These are phyloP conservation scores for Globisporangium iwayamae DNA, from an alignment of 352 stramenopile genomes.

Conservation along the genomic window DNA sequence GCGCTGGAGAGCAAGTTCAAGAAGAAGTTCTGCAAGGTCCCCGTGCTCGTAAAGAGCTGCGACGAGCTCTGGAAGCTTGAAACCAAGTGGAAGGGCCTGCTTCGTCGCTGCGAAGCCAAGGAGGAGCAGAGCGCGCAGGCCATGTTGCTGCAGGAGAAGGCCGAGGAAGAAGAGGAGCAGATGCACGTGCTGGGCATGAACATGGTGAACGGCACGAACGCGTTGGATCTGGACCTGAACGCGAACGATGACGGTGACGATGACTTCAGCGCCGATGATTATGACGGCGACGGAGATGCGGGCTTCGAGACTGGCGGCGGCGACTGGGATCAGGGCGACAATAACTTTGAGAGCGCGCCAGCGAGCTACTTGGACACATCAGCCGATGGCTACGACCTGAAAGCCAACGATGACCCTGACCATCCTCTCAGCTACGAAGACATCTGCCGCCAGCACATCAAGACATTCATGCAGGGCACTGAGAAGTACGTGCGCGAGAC, in stretches of 20 bases:
- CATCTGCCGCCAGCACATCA: conserved; percentile 71
- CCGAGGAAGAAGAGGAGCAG: conserved; percentile 61
- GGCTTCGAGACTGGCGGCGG: conserved; percentile 14
- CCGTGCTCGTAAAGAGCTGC: conserved; percentile 48
- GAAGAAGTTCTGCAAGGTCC: conserved; percentile 54
- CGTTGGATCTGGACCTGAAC: conserved; percentile 34
- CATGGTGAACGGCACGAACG: conserved; percentile 21
- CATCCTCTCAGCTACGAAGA: conserved; percentile 58
- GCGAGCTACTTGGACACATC: conserved; percentile 1
- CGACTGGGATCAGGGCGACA: conserved; percentile 25
- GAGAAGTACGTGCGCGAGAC: conserved; percentile 79
- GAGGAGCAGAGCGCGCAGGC: conserved; percentile 60
- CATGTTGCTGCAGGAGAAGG: conserved; percentile 64
- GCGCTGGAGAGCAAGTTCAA: conserved; percentile 58
- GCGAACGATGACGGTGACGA: conserved; percentile 16
- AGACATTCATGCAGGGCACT: conserved; percentile 77
- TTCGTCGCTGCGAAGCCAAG: conserved; percentile 41
- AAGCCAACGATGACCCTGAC: conserved; percentile 16
- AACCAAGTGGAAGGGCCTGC: conserved; percentile 58
- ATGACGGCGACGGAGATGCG: conserved; percentile 25
- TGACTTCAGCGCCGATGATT: conserved; percentile 20
- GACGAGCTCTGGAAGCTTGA: conserved; percentile 61
- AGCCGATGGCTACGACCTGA: not conserved
- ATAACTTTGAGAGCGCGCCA: not conserved
- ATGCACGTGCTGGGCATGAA: conserved; percentile 41